These are phyloP conservation scores for Glebionis coronaria DNA, from an alignment of 129 eudicot species.

Conservation along the genomic window DNA sequence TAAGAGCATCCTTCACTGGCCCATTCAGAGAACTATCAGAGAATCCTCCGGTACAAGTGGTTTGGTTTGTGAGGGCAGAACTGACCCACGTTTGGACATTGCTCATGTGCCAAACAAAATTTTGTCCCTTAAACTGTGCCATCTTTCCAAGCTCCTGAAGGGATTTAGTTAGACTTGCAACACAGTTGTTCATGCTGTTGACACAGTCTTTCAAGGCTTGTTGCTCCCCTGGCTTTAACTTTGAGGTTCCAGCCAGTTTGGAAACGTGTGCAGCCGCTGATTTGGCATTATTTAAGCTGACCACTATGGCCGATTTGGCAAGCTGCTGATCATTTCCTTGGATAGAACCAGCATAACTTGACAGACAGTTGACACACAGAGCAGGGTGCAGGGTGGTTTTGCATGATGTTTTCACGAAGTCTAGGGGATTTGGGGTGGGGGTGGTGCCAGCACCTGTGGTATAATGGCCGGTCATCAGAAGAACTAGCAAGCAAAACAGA, in stretches of 20 bases:
- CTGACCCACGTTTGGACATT: constrained; percentile 86
- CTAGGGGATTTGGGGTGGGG: constrained; percentile 26
- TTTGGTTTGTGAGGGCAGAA: constrained; percentile 58
- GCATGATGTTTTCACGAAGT: constrained; percentile 58
- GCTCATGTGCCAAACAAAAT: no score
- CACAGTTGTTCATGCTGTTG: constrained; percentile 43
- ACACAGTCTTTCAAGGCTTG: constrained; percentile 61
- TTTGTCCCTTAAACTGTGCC: no score
- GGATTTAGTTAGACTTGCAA: constrained; percentile 54
- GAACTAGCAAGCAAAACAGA: constrained; percentile 28
- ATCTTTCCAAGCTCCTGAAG: constrained; percentile 42
- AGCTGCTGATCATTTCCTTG: constrained; percentile 46
- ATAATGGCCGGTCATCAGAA: constrained; percentile 30
- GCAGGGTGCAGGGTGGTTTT: constrained; percentile 55
- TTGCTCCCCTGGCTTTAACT: constrained; percentile 42
- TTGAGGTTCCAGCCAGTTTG: constrained; percentile 26
- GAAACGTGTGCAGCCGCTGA: constrained; percentile 33
- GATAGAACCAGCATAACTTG: constrained; percentile 41
- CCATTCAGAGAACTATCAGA: constrained; percentile 43
- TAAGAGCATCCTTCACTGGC: constrained; percentile 42
- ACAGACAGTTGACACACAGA: constrained; percentile 56
- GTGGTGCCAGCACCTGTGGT: constrained; percentile 17
- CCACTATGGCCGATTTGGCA: constrained; percentile 54
- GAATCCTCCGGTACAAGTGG: constrained; percentile 61
- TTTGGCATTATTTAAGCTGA: constrained; percentile 48